Percentiles rank a stretch among this genome's conserved stretches.
Evolutionary conservation across 352 stramenopile genomes (phyloP).

Genomic region (Phytophthora ramorum): DNA sequence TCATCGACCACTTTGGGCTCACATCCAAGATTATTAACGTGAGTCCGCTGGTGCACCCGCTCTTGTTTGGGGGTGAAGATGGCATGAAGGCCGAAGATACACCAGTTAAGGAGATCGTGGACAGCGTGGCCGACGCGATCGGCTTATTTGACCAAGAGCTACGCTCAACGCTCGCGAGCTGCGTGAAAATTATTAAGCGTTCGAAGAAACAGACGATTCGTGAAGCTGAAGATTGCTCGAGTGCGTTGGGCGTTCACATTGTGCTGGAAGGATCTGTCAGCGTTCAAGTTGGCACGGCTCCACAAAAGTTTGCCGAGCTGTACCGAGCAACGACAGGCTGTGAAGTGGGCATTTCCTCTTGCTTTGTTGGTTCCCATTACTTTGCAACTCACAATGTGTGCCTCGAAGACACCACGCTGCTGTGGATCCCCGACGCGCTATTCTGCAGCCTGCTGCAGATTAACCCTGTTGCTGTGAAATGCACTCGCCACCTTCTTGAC

Average conservation of each 20-base stretch:
- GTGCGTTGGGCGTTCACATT: slow-evolving; percentile 59
- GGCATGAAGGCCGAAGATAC: slow-evolving; percentile 3
- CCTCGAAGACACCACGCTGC: slow-evolving; percentile 46
- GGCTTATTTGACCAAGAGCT: slow-evolving; percentile 54
- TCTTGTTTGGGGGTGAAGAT: slow-evolving; percentile 30
- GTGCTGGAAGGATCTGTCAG: slow-evolving; percentile 64
- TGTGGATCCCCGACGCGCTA: slow-evolving; percentile 65
- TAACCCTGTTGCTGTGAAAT: slow-evolving; percentile 55
- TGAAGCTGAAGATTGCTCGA: slow-evolving; percentile 18
- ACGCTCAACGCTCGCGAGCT: slow-evolving; percentile 37
- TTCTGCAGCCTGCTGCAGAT: slow-evolving; percentile 68
- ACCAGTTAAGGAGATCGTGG: slow-evolving; percentile 36
- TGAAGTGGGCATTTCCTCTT: slow-evolving; percentile 71
- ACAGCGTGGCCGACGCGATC: slow-evolving; percentile 50
- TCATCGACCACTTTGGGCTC: slow-evolving; percentile 87
- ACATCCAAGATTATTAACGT: slow-evolving; percentile 48
- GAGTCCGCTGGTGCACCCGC: slow-evolving; percentile 36
- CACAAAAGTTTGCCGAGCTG: slow-evolving; percentile 53
- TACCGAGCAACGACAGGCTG: slow-evolving; percentile 65
- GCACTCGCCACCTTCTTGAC: slow-evolving; percentile 65
- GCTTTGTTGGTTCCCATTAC: slow-evolving; percentile 65
- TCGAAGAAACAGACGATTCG: slow-evolving; percentile 39
- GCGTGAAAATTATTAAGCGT: slow-evolving; percentile 41
- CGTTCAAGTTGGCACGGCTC: slow-evolving; percentile 51
- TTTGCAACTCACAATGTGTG: slow-evolving; percentile 54